Evolutionary conservation across 1,284 basidiomycete genomes (phyloP).

Genomic region (Pascua guehoae): DNA sequence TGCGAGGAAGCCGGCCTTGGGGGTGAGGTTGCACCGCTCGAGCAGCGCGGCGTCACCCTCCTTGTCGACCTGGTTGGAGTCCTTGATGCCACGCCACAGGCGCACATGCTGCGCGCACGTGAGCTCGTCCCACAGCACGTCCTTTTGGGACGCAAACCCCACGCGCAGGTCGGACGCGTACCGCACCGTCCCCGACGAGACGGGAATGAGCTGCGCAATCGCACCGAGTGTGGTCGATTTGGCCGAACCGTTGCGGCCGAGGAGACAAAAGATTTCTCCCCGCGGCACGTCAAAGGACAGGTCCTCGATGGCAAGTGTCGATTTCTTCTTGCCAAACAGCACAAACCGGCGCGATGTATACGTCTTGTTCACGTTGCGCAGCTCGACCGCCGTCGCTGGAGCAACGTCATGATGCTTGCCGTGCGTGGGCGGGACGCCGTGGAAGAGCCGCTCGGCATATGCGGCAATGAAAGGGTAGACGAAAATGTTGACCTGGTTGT

Average conservation of each 20-base stretch:
- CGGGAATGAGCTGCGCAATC: slow-evolving; percentile 60
- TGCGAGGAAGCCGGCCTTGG: slow-evolving; percentile 65
- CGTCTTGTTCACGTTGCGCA: slow-evolving; percentile 25
- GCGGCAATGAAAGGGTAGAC: slow-evolving; percentile 65
- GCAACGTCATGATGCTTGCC: slow-evolving; percentile 3
- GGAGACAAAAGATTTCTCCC: slow-evolving; percentile 66
- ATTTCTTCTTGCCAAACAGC: slow-evolving; percentile 38
- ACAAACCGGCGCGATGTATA: slow-evolving; percentile 25
- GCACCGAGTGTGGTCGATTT: slow-evolving; percentile 70
- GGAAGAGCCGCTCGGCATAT: slow-evolving; percentile 59
- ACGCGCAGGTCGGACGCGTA: slow-evolving; percentile 55
- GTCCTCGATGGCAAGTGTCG: slow-evolving; percentile 61
- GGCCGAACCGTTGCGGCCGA: slow-evolving; percentile 66
- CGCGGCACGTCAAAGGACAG: slow-evolving; percentile 65
- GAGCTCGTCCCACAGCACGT: slow-evolving; percentile 73
- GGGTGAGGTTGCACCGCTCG: slow-evolving; percentile 64
- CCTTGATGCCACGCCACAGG: slow-evolving; percentile 69
- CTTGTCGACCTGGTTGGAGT: slow-evolving; percentile 52
- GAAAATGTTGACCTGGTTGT: slow-evolving; percentile 60
- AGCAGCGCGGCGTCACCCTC: slow-evolving; percentile 50
- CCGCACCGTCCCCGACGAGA: slow-evolving; percentile 59
- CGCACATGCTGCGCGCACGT: slow-evolving; percentile 67
- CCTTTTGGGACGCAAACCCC: slow-evolving; percentile 77
- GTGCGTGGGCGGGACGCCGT: slow-evolving; percentile 52
- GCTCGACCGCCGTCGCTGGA: slow-evolving; percentile 18